Base-by-base conservation (phyloP, 192 early-diverging fungal species). In the Mortierella alpina region DNA sequence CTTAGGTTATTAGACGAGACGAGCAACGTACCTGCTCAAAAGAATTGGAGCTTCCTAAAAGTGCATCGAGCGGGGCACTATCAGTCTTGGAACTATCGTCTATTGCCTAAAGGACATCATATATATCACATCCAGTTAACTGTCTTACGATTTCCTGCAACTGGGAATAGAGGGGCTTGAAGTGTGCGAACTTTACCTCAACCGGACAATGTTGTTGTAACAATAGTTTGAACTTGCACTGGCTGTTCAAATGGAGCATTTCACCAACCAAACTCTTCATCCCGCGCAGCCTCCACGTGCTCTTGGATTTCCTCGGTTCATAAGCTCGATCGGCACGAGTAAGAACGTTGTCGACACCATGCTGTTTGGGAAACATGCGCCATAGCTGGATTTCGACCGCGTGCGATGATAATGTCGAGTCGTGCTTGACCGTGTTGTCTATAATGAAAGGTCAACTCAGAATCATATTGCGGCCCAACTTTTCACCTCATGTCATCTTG, bases 191-290 rank as follows among this genome's bases (percentile, higher is more conserved):
- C 45, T 55, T 17, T 85, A 84, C 85, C 47, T 83, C 70, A 5
- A 86, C 86, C 6, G 86, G 85, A 39, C 88, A 89, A 47, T 72
- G 55, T 50, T 71, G 65, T 22, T 84, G 86, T 52, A 89, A 59
- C 45, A 86, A 83, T 39, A 76, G 61, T 15, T 78, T 70, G 59
- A 74, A 85, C 49, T 84, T 83, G 48, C 86, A 88, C 44, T 66
- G 70, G 18, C 57, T 44, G 59, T 87, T 83, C 44, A 83, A 66
- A 44, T 70, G 62, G 39, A 86, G 76, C 88, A 89, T 86, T 17
- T 82, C 62, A 11, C 49, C 49, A 10, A 82, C 82, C 53, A 88
- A 60, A 4, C 10, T 20, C 23, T 44, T 56, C 83, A 90, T 63
- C 9, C 23, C 12, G 0, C 77, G 58, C 15, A 80, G n/a, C 15